Base-by-base conservation (phyloP, 768 basidiomycete species). In the Boletus vermiculosoides region DNA sequence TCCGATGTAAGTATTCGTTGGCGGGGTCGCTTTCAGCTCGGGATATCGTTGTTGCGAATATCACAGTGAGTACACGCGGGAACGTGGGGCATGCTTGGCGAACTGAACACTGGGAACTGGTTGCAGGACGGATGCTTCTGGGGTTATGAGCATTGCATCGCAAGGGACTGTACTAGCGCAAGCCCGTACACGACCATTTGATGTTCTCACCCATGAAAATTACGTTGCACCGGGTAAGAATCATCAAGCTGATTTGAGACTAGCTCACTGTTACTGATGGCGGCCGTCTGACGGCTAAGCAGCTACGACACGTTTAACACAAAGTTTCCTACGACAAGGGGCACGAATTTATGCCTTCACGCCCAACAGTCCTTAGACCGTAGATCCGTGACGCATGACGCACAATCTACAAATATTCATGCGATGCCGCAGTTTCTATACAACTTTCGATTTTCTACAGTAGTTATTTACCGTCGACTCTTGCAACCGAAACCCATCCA, bases 1-100 rank as follows among this genome's bases (percentile, higher is more conserved):
- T 87, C 94, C 8, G 94, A 97, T 72, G 91, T 92, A 64, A 92
- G 91, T 69, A 84, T 96, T 55, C 83, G 91, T 18, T 82, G 82
- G 76, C 78, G 83, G 25, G 94, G 94, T 9, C 81, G 78, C 18
- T 97, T 87, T 74, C 83, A 84, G 66, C 78, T 95, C 53, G 83
- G 85, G 50, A 80, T 93, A 53, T 85, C 82, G 49, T 78, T 95
- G 50, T 77, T 91, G 71, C 81, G 83, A 66, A 82, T 91, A 65
- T 86, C 86, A 63, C 84, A 83, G 93, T 86, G 76, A 81, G 86
- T 77, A 45, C 34, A 55, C 45, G 45, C 23, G 56, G 59, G 54
- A 42, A 56, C 46, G 63, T 65, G 49, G 42, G 52, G 39, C 41
- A 39, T 48, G 54, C 40, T 41, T 48, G 15, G 36, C 52, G 41